Conservation (phyloP, 768 basidiomycete species). For the Xanthoconium stramineum region DNA sequence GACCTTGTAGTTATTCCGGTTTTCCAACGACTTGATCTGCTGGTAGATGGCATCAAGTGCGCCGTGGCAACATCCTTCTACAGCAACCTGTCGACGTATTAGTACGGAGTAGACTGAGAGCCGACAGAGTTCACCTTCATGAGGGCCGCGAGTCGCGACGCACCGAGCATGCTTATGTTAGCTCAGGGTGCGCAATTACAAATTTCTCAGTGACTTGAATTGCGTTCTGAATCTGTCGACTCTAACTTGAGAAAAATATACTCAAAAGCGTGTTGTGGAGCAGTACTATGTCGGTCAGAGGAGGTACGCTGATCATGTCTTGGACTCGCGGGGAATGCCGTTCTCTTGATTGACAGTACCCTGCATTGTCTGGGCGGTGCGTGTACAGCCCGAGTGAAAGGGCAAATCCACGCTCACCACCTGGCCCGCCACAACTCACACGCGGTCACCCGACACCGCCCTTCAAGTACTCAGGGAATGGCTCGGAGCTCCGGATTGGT, state of each 20-base stretch:
- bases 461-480: not conserved
- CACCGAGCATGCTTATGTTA: slow-evolving; percentile 1
- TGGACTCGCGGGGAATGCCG: no score
- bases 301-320: no score
- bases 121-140: slow-evolving; percentile 23
- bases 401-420: no score
- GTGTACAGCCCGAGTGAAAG: no score
- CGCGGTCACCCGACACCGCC: slow-evolving; percentile 12
- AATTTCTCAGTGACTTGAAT: no score
- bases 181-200: not conserved
- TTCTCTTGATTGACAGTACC: no score
- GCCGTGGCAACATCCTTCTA: slow-evolving; percentile 96
- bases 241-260: no score
- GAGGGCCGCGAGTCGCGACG: not conserved
- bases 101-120: not conserved
- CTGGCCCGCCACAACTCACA: slow-evolving; percentile 6
- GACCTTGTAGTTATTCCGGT: slow-evolving; percentile 59
- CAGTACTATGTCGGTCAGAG: no score
- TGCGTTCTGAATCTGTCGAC: no score
- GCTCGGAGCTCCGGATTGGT: not conserved
- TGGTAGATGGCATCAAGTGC: slow-evolving; percentile 84
- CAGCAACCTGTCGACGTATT: slow-evolving; percentile 58
- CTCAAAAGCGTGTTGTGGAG: no score
- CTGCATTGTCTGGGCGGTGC: no score
- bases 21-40: slow-evolving; percentile 62